phyloP scores from a whole-genome alignment of 139 green algal species.

The Ulvella scutata region DNA sequence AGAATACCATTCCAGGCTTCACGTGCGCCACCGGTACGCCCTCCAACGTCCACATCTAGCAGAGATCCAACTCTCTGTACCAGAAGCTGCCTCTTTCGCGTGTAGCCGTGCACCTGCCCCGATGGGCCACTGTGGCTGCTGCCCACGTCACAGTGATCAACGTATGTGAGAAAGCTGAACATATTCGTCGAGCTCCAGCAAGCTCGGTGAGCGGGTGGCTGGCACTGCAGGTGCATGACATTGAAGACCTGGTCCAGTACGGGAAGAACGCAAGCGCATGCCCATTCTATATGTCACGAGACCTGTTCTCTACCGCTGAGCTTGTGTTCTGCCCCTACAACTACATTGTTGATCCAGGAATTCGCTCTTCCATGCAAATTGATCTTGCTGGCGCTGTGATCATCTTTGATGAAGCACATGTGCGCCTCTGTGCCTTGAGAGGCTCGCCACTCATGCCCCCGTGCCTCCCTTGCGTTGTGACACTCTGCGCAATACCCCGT shows the following conservation, averaged over 20 bases:
- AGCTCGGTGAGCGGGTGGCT: not conserved
- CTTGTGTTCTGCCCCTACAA: conserved; percentile 90
- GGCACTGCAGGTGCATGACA: conserved; percentile 70
- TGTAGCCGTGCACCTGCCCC: too few species aligned
- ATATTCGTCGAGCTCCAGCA: not conserved
- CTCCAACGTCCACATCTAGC: too few species aligned
- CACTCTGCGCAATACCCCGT: too few species aligned
- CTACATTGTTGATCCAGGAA: conserved; percentile 43
- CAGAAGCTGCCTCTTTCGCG: too few species aligned
- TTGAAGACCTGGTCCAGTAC: conserved; percentile 70
- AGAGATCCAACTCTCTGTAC: too few species aligned
- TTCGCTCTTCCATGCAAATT: conserved; percentile 56
- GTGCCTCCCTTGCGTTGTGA: too few species aligned
- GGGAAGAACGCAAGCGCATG: conserved; percentile 42
- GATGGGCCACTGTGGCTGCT: too few species aligned
- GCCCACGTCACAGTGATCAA: too few species aligned
- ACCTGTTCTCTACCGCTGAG: conserved; percentile 54
- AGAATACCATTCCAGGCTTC: too few species aligned
- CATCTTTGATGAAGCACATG: conserved; percentile 94
- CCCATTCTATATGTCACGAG: conserved; percentile 70
- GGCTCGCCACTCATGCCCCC: too few species aligned
- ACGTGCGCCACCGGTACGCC: too few species aligned
- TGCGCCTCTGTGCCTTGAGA: too few species aligned
- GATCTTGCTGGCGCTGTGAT: conserved; percentile 50
- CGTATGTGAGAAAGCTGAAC: conserved; percentile 8